Base-by-base conservation (phyloP, 2,329 filamentous ascomycete species). In the Cladosporium sp. region DNA sequence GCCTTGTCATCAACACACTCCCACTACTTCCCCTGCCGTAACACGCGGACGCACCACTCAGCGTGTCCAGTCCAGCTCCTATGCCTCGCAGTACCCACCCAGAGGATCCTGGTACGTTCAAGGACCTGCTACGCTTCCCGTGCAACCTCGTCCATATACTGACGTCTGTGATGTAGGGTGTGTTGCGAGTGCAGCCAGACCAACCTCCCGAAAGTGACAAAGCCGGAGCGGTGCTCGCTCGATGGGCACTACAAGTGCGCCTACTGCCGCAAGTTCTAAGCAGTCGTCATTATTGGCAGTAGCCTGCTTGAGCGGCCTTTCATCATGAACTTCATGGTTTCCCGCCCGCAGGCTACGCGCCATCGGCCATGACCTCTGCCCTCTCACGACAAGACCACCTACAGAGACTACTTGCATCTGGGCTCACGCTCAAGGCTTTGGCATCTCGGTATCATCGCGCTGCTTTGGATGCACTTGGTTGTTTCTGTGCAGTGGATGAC, bases 151-250 rank as follows among this genome's bases (percentile, higher is more conserved):
- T 24, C 15, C 36, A 18, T 2, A 44, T n/a, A 15, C 51, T 54
- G n/a, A 54, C 28, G 11, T 11, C 18, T 2, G 2, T 52, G 26
- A 10, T 21, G 6, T 14, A 61, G 59, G 59, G 41, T 51, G 3
- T 62, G 59, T 21, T 62, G 59, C 59, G 15, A 18, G 2, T 64
- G 60, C 51, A n/a, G 5, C 1, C 60, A 64, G 15, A 34, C 60
- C 1, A 64, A 64, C 51, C 24, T 38, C 60, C 60, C 14, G 26
- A 24, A 24, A 24, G 24, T 24, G 24, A 24, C 3, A 10, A 24
- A 28, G 6, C 47, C 60, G 8, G 32, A 54, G 0, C 51, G 61
- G 1, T 64, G 61, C 36, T n/a, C 61, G 2, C 2, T 47, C 24
- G 49, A 55, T 6, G 34, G 34, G 4, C 61, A 64, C 36, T 64